A percentile compares a stretch with the other conserved stretches of the same genome.
These are phyloP conservation scores for Artemisia annua DNA, from an alignment of 129 eudicot genomes.

Conservation along the genomic window DNA sequence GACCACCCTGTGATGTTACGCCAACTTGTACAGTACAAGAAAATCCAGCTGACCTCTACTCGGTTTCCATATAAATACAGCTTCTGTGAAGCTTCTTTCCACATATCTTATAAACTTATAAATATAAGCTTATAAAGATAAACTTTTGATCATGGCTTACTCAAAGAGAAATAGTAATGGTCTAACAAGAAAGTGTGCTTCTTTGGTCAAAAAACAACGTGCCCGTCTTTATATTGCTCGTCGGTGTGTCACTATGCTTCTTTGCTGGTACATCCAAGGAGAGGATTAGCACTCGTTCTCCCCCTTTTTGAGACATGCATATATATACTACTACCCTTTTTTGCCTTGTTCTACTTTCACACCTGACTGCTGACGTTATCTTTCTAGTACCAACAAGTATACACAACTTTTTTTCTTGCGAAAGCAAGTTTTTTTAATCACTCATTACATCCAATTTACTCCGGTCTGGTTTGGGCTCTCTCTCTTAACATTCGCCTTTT, in stretches of 20 bases:
- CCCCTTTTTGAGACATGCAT: neutral
- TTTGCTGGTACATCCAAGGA: constrained; percentile 81
- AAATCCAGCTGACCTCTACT: constrained; percentile 3
- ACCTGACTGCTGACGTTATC: neutral
- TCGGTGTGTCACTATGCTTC: constrained; percentile 86
- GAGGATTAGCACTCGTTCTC: constrained; percentile 40
- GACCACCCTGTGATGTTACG: constrained; percentile 14
- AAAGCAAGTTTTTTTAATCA: neutral
- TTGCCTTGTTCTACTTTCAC: neutral
- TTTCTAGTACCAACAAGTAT: neutral
- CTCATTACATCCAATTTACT: neutral
- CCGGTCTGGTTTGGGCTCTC: neutral
- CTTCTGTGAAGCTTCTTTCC: constrained; percentile 40
- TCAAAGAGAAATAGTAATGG: constrained; percentile 45
- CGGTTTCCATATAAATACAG: constrained; percentile 46
- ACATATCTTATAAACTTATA: constrained; percentile 11
- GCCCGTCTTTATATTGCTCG: constrained; percentile 75
- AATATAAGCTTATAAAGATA: neutral
- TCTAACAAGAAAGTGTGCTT: constrained; percentile 59
- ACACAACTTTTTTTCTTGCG: neutral
- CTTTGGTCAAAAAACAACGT: constrained; percentile 67
- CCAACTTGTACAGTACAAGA: constrained; percentile 10
- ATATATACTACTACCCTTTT: neutral
- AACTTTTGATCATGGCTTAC: constrained; percentile 24
- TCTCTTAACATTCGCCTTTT: neutral